Percentiles rank a stretch among this genome's conserved stretches.
Evolutionary conservation across 176 grass and related monocot species (phyloP).

Genomic region (Dactylis glomerata): DNA sequence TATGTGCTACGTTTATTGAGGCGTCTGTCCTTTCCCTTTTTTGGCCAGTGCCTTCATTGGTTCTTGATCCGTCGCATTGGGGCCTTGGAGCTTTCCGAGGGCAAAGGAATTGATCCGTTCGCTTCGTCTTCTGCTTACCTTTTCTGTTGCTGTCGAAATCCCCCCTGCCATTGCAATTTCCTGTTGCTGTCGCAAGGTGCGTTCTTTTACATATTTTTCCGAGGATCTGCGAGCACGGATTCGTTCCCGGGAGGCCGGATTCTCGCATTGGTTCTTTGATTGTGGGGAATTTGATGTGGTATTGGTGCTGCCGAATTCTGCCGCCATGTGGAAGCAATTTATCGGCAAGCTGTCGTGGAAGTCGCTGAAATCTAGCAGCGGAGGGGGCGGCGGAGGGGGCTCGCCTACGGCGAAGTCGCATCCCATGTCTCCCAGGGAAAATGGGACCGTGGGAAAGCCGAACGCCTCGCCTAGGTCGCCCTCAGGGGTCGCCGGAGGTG

Average conservation of each 20-base stretch:
- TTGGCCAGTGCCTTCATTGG: slow-evolving; percentile 6
- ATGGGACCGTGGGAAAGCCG: slow-evolving; percentile 32
- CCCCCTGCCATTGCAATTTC: slow-evolving; percentile 10
- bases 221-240: slow-evolving; percentile 1
- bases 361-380: slow-evolving; percentile 55
- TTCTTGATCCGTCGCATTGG: slow-evolving; percentile 40
- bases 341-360: slow-evolving; percentile 83
- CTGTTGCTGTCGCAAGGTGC: slow-evolving; percentile 5
- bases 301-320: slow-evolving; percentile 35
- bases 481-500: slow-evolving; percentile 11
- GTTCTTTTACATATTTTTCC: not conserved
- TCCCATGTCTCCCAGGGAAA: slow-evolving; percentile 8
- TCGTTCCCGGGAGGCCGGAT: slow-evolving; percentile 9
- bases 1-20: not conserved
- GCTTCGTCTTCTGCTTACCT: not conserved
- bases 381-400: slow-evolving; percentile 18
- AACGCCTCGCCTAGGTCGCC: slow-evolving; percentile 19
- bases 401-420: slow-evolving; percentile 36
- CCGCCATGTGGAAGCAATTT: slow-evolving; percentile 96
- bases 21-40: not conserved
- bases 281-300: slow-evolving; percentile 33
- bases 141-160: slow-evolving; percentile 4
- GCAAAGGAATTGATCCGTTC: not conserved
- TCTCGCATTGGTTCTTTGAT: slow-evolving; percentile 29
- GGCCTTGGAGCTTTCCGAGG: not conserved